Evolutionary conservation across 2,329 filamentous ascomycete species (phyloP), one percentile per base, ranked within the genome.

Genomic region (Colletotrichum spaethianum): DNA sequence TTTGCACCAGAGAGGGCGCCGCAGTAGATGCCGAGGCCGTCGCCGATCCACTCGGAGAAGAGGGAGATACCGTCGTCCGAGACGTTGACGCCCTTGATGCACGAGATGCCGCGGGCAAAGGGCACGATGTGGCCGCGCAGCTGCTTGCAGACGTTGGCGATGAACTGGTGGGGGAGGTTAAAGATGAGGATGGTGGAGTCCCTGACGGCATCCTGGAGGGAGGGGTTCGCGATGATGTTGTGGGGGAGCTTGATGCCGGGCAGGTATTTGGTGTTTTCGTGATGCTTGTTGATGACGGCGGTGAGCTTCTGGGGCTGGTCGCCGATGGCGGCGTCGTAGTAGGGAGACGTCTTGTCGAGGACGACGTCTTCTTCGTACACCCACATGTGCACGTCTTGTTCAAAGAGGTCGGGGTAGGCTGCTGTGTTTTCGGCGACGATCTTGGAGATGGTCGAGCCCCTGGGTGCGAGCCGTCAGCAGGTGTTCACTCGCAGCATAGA

Each of bases 251-350:
- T 86, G 79, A 99, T 93, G 77, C 91, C 91, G n/a, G 96, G 94
- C 12, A 99, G 93, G 85, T 99, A 99, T 84, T 98, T 99, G 85
- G 98, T 89, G 83, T 99, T 99, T 86, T 99, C 96, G 85, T 98
- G 95, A 79, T 93, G 85, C 55, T 88, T 89, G 87, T 99, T 99
- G 90, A 99, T 98, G 77, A 99, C 84, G 63, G 90, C 83, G 9
- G 96, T 98, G 82, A 99, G 92, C 85, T 98, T 98, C 82, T 96
- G 93, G 3, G 93, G 90, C 74, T 90, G 87, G 74, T 90, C 88
- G 78, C 89, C 88, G 46, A 89, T 86, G 70, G 87, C 83, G 26
- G 88, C 79, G 77, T 93, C 88, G 86, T 94, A 95, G 84, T 94
- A 89, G 76, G 90, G 91, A 60, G 93, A 96, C 74, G 89, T 87